Percentiles rank a stretch among this genome's conserved stretches.
Conservation (phyloP, 2,329 filamentous ascomycete genomes). For the Periconia sp. region DNA sequence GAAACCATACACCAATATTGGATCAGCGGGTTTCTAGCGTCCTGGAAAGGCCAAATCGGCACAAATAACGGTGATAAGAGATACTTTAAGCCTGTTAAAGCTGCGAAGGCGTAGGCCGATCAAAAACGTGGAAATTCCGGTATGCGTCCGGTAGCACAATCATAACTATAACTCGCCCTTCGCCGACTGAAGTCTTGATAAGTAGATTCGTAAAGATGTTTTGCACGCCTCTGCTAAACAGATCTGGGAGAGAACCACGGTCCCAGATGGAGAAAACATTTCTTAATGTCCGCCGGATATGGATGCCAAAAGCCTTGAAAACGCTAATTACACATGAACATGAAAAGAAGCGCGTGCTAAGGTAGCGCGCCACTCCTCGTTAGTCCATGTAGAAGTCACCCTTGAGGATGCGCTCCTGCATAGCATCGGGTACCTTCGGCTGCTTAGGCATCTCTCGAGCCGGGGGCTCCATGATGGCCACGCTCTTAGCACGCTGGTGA, state of each 20-base stretch:
- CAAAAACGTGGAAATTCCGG: constrained; percentile 11
- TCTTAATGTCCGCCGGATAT: constrained; percentile 3
- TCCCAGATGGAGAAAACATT: constrained; percentile 4
- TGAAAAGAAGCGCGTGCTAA: constrained; percentile 13
- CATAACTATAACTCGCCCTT: constrained; percentile 12
- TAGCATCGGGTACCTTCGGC: constrained; percentile 73
- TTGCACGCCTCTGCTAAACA: not conserved
- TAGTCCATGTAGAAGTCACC: constrained; percentile 99
- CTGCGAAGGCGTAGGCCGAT: too few relatives aligned
- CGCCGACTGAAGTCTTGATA: constrained; percentile 6
- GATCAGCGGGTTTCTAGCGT: too few relatives aligned
- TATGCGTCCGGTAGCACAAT: constrained; percentile 23
- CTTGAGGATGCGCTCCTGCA: constrained; percentile 96
- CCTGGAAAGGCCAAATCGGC: too few relatives aligned
- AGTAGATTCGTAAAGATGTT: constrained; percentile 7
- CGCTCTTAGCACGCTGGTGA: constrained; percentile 73
- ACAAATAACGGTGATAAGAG: too few relatives aligned
- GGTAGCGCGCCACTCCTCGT: constrained; percentile 6
- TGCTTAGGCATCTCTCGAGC: constrained; percentile 65
- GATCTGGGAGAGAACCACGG: constrained; percentile 2
- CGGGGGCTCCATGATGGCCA: constrained; percentile 66
- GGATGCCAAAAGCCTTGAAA: constrained; percentile 2
- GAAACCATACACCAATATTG: too few relatives aligned
- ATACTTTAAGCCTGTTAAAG: too few relatives aligned
- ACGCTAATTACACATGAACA: constrained; percentile 25